Evolutionary conservation across 768 basidiomycete genomes (phyloP), one percentile per base, ranked within the genome.

Genomic region (Mycena amicta): DNA sequence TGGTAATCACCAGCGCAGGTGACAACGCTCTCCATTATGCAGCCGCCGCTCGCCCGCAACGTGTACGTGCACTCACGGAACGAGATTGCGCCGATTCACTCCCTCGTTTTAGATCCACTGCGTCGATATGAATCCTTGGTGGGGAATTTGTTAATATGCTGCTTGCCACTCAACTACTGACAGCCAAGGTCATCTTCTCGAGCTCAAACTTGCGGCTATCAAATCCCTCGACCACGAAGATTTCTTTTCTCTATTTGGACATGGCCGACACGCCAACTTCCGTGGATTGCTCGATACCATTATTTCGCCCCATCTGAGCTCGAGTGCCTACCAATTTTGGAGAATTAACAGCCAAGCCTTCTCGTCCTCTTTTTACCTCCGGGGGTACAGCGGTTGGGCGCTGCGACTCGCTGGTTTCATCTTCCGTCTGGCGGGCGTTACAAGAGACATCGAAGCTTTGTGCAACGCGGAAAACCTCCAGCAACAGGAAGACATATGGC

Each of bases 1-100:
- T 92, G 13, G 84, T 86, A 18, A 90, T 92, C 65, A 91, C 89
- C 1, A 86, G 84, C 51, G 90, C 88, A 2, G 90, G 90, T 0
- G 90, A 91, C 70, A 92, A 92, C 68, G 87, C 88, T 2, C 74
- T 92, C 31, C 89, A 91, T 68, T 92, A 92, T 61, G 89, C 88
- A 6, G 85, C 88, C 55, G 79, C 78, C n/a, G 84, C 83, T 2
- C 69, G 77, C 28, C 87, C 87, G 2, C 76, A 82, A 55, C 75
- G 81, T 47, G 82, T 83, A 59, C 50, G 77, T 18, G 20, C 27
- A 45, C 50, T 30, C 59, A 59, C 29, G 56, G 20, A 46, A 30
- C 53, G 23, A 13, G 5, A 3, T 43, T 53, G 8, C n/a, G 18
- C 16, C 18, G 28, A 16, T 23, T 52, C 23, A 52, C 31, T 5